Base-by-base conservation (phyloP, 108 stramenopile species). In the Cyclotella distinguenda region DNA sequence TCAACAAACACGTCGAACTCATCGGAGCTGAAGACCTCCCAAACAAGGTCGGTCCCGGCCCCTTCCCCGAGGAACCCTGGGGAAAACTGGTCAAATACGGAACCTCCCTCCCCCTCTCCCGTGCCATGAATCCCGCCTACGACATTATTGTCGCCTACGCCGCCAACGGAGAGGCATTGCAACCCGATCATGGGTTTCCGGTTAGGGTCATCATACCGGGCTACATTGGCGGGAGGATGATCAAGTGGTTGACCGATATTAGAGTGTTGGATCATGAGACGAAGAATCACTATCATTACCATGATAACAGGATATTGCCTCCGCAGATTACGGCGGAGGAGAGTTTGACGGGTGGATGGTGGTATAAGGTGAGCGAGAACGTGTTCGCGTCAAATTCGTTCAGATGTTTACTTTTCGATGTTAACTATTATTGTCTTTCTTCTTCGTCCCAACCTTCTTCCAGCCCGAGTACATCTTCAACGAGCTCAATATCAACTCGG, bases 401-500 rank as follows among this genome's bases (percentile, higher is more conserved):
- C n/a, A n/a, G n/a, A n/a, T n/a, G n/a, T 32, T 12, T 52, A 22
- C 9, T 4, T 13, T 13, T 30, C 1, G 23, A 31, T 52, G 26
- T 13, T 52, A 52, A 10, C 2, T 42, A 16, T 5, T 16, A 5
- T n/a, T n/a, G n/a, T n/a, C n/a, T n/a, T 52, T 13, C 31, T 21
- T 30, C 26, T 52, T 31, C 10, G 15, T 11, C 15, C 15, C 3
- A 8, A 10, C 15, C 27, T 6, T 12, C 30, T 21, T 3, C 19
- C 34, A 55, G 84, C 96, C 96, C 10, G 95, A 97, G 65, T 78
- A 73, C 71, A 96, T 98, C 73, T 96, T 98, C 83, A 98, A 98
- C 68, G 96, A 98, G 67, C 93, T 98, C 48, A 97, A 97, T 78
- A 97, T 98, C 82, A 98, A 98, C 83, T 95, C 94, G 13, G 96